Conservation (phyloP, 148 eudicot species). For the Chenopodium suecicum region DNA sequence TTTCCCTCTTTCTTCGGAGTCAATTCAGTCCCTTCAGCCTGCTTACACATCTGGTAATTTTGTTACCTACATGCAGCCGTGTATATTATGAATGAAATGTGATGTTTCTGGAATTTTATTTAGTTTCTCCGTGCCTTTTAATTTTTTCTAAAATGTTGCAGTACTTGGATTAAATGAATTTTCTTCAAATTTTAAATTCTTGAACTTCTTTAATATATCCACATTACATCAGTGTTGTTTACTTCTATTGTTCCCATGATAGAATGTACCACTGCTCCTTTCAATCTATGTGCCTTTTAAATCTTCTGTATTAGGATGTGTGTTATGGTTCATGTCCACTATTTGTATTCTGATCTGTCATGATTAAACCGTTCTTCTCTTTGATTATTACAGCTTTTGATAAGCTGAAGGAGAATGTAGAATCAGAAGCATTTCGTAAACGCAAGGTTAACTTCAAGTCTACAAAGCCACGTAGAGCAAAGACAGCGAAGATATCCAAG, state of each 20-base stretch:
- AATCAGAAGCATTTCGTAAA: constrained; percentile 49
- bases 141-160: background rate
- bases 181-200: background rate
- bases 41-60: constrained; percentile 58
- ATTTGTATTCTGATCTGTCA: background rate
- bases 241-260: too few species aligned
- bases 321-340: background rate
- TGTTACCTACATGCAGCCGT: background rate
- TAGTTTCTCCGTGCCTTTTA: background rate
- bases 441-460: constrained; percentile 42
- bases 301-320: background rate
- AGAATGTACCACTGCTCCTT: background rate
- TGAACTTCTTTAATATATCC: too few species aligned
- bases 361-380: background rate
- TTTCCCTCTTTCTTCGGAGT: constrained; percentile 59
- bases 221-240: background rate
- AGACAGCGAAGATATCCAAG: constrained; percentile 7
- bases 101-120: background rate
- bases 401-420: constrained; percentile 57
- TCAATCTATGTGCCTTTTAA: background rate
- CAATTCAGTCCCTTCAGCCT: constrained; percentile 56
- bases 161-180: background rate
- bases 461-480: constrained; percentile 23
- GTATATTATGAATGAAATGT: background rate
- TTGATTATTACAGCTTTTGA: constrained; percentile 48